Evolutionary conservation across 768 basidiomycete genomes (phyloP), one percentile per base, ranked within the genome.

Genomic region (Clathrus columnatus): DNA sequence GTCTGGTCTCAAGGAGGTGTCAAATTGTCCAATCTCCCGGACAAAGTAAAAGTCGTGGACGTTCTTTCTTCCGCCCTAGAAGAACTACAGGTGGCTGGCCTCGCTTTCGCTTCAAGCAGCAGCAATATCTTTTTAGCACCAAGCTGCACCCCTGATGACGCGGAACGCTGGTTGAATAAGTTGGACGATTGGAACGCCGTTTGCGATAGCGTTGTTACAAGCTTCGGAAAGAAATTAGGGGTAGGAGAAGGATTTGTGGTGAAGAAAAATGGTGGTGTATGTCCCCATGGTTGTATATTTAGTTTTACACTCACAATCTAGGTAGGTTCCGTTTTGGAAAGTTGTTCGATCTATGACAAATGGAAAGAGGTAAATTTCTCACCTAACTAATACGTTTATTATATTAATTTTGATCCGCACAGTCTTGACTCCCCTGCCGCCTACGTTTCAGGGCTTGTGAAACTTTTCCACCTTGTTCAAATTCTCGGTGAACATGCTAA

Each of bases 1-100:
- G 86, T 93, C 21, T 95, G 92, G 92, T 87, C 88, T 44, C 87
- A 91, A 65, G 86, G 87, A 26, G 91, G 91, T 42, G 88, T 86
- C 27, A 93, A 92, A 67, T 77, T 96, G 48, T 72, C 74, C 30
- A 91, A 88, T 64, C 64, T 92, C 29, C 78, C 82, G 49, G 90
- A 93, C 62, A 94, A 96, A 70, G 82, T 92, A 43, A 82, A 87
- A 36, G 87, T 90, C 52, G 83, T 95, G 41, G 84, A 84, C 56
- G 81, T 91, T 50, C 72, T 95, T 21, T 82, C 81, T 60, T 79
- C 81, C 26, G 89, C 88, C 26, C 73, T 94, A 60, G 87, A 91
- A 59, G 86, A 91, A 51, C 74, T 94, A 49, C 82, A 87, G 58
- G 73, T 69, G 57, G 78, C 77, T 58, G 91, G 83, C 69, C 85